Evolutionary conservation across 768 basidiomycete genomes (phyloP).

Genomic region (Steccherinum ochraceum): DNA sequence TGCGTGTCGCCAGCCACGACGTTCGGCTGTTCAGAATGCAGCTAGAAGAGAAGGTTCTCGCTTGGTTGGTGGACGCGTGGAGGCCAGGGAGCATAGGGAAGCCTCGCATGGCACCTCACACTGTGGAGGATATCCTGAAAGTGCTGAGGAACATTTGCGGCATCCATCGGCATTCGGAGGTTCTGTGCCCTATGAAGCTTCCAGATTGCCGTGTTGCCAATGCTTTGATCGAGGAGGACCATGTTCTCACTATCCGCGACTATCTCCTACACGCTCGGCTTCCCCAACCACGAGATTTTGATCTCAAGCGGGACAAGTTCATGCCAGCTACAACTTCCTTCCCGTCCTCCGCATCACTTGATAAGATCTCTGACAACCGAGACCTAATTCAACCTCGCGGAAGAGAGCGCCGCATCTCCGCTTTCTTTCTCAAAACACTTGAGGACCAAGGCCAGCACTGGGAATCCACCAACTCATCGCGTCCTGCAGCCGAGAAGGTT

Average conservation of each 20-base stretch:
- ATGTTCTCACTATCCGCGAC: slow-evolving; percentile 55
- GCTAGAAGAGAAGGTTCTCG: slow-evolving; percentile 79
- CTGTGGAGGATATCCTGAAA: slow-evolving; percentile 52
- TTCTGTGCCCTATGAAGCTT: slow-evolving; percentile 46
- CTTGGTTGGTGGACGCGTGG: slow-evolving; percentile 80
- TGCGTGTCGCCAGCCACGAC: slow-evolving; percentile 73
- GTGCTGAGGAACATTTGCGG: slow-evolving; percentile 64
- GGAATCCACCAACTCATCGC: slow-evolving; percentile 32
- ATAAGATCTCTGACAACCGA: neutral
- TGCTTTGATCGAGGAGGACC: slow-evolving; percentile 50
- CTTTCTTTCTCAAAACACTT: slow-evolving; percentile 57
- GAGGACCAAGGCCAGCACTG: slow-evolving; percentile 45
- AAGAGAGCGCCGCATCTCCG: slow-evolving; percentile 56
- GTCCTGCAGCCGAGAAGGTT: slow-evolving; percentile 54
- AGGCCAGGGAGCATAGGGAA: slow-evolving; percentile 27
- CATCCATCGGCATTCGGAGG: slow-evolving; percentile 36
- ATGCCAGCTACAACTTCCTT: neutral
- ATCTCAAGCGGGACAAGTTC: neutral
- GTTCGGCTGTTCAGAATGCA: slow-evolving; percentile 78
- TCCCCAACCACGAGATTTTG: slow-evolving; percentile 23
- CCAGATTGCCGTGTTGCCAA: slow-evolving; percentile 67
- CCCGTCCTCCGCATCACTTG: neutral
- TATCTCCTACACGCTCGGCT: slow-evolving; percentile 65
- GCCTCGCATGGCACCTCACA: slow-evolving; percentile 43
- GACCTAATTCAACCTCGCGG: slow-evolving; percentile 42